Evolutionary conservation across 495 filamentous ascomycete genomes (phyloP).

Genomic region (Bacidia rubella): DNA sequence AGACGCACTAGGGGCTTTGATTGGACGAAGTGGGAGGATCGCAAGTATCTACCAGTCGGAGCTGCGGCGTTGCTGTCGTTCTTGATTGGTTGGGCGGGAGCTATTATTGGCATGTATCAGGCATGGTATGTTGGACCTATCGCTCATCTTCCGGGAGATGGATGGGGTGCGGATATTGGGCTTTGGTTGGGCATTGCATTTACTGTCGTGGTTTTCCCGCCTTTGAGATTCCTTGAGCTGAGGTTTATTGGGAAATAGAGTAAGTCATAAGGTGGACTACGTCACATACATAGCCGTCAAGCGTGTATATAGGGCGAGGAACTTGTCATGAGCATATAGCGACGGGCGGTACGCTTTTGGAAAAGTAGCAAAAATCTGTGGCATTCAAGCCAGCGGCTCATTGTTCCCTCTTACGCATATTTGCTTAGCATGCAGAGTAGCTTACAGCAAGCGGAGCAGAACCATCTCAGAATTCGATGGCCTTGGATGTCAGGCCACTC

Average conservation of each 20-base stretch:
- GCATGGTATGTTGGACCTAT: conserved; percentile 45
- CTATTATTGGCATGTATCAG: conserved; percentile 49
- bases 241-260: conserved; percentile 26
- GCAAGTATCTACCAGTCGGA: conserved; percentile 39
- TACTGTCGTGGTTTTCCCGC: conserved; percentile 30
- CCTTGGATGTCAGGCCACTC: conserved; percentile 39
- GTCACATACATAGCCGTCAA: neutral
- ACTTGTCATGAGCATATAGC: neutral
- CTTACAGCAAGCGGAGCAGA: neutral
- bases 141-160: conserved; percentile 29
- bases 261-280: neutral
- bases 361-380: neutral
- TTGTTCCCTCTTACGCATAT: no score
- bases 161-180: conserved; percentile 26
- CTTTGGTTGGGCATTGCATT: conserved; percentile 33
- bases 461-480: conserved; percentile 10
- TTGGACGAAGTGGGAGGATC: conserved; percentile 44
- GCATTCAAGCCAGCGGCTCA: no score
- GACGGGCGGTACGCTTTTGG: neutral
- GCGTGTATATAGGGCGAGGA: neutral
- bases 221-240: conserved; percentile 30
- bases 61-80: conserved; percentile 44
- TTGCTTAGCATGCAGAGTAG: no score
- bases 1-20: conserved; percentile 32
- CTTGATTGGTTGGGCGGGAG: conserved; percentile 48